Base-by-base conservation (phyloP, 2,329 filamentous ascomycete genomes). In the Aspergillus fumigatus region DNA sequence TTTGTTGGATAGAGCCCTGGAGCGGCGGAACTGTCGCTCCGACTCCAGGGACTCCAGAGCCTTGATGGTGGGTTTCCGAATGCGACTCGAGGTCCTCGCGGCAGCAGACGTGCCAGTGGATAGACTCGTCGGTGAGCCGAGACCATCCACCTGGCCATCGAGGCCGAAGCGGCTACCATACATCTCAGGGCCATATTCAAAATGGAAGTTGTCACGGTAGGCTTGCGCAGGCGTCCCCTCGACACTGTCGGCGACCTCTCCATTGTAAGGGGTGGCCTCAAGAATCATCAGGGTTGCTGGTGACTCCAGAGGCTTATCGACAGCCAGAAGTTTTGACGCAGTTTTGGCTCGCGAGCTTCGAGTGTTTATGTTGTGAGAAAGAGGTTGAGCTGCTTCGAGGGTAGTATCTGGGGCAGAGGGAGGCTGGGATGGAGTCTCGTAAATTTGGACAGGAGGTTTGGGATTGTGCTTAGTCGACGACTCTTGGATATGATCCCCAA, bases 41-140 rank as follows among this genome's bases (percentile, higher is more conserved):
- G 59, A 65, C 48, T 62, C 59, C 17, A 59, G 35, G 4, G 61
- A 64, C 32, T 65, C 63, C 29, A 65, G 19, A 9, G 63, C 63
- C 23, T 59, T 55, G 23, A 62, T 59, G 5, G 62, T 67, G 6
- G 65, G 65, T 50, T 67, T 67, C 11, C 65, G 56, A 21, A 59
- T 41, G 3, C 65, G 55, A 1, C 61, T 54, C 3, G 65, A 66
- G 0, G 56, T 58, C 17, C 65, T 59, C 4, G 56, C 56, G 10
- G 54, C 60, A 7, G 54, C 43, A 1, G 64, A 65, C 2, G 59
- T 61, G 10, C 56, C 55, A 3, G 62, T 62, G 11, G 61, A 58
- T 19, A 60, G 53, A 56, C 61, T 62, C 8, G 58, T 61, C 6
- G 65, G 61, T 3, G 65, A 67, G 7, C 56, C 56, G 4, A 60